Base-by-base conservation (phyloP, 1,284 basidiomycete genomes). In the Papiliotrema terrestris region DNA sequence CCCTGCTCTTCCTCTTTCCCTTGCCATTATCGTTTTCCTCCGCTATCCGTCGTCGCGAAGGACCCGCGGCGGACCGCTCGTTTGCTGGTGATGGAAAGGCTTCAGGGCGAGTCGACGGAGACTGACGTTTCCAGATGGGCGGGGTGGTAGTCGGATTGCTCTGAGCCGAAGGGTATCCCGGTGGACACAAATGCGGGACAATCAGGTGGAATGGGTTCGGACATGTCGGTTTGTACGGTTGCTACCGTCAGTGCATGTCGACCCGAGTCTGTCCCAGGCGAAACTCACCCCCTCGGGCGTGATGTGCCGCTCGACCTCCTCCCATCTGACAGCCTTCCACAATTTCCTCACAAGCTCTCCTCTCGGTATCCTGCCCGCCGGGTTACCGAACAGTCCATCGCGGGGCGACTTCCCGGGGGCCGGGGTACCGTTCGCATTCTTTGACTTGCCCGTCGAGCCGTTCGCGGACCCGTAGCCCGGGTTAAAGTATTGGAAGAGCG, bases 301-400 rank as follows among this genome's bases (percentile, higher is more conserved):
- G 3, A 71, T 56, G 51, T 75, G 74, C 17, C 69, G 54, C 47
- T 74, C 72, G 2, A 74, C 66, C 45, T 74, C 69, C 42, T 74
- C 72, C 71, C 71, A 74, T 20, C 71, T 52, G 2, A 76, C 35
- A 0, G 65, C 71, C 52, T 74, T 76, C 69, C 71, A 74, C 19
- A 76, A 53, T 49, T 72, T 71, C 51, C 68, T 57, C 14, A 76
- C 59, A 37, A 76, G 55, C 45, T 74, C 74, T 6, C 74, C 74
- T 36, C 72, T 46, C 8, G 65, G 59, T 9, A 76, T 66, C 49
- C 49, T 54, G 2, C 65, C 67, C 5, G 62, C 60, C 2, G 57
- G 38, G 20, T 54, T 54, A 14, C 69, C 69, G 38, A 72, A 69
- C 26, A 56, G 56, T 23, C 58, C 46, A 29, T 46, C 48, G 38